A percentile compares a stretch with the other conserved stretches of the same genome.
Conservation (phyloP, 148 eudicot genomes). For the Cornus florida region DNA sequence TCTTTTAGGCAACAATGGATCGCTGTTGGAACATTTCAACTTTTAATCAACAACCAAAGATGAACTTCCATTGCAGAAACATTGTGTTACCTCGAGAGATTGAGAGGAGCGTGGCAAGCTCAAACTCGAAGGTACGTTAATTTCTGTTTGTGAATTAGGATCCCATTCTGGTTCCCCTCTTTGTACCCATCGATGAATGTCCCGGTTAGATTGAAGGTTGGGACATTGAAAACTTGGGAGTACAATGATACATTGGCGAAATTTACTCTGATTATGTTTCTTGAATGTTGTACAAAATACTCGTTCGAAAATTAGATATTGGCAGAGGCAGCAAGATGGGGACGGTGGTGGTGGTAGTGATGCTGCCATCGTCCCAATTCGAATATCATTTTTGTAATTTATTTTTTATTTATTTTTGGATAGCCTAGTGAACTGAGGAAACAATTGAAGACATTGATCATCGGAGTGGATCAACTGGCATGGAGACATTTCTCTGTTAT, state of each 20-base stretch:
- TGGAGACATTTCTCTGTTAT: no score
- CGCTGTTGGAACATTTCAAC: conserved; percentile 4
- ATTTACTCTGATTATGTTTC: conserved; percentile 4
- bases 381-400: no score
- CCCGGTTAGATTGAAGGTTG: not conserved
- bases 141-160: not conserved
- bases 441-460: not conserved
- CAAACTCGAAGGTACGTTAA: not conserved
- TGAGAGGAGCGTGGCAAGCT: not conserved
- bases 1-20: conserved; percentile 1
- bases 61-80: not conserved
- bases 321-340: not conserved
- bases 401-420: no score
- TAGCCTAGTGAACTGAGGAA: not conserved
- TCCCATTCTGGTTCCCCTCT: no score
- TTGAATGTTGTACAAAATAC: not conserved
- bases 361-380: not conserved
- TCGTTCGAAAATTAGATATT: not conserved
- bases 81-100: not conserved
- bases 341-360: not conserved
- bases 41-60: not conserved
- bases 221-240: conserved; percentile 3
- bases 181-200: not conserved
- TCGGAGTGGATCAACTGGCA: no score
- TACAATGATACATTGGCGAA: conserved; percentile 3